Evolutionary conservation across 1,139 yeast genomes (phyloP), one percentile per base, ranked within the genome.

Genomic region (Suhomyces wounanorum): DNA sequence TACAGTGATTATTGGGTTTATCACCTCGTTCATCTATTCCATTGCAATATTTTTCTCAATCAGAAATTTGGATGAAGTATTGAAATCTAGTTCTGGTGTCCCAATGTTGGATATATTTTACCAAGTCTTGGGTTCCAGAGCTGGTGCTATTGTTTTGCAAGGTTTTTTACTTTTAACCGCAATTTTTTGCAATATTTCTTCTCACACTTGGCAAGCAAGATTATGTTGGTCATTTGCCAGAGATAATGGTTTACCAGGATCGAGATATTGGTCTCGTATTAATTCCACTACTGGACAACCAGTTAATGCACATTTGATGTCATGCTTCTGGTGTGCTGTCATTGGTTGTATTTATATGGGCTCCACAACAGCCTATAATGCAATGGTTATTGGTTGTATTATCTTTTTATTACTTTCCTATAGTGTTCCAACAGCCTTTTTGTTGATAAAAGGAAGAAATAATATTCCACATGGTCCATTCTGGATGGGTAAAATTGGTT

Each of bases 401-500:
- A 64, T 69, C 33, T 69, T 74, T 51, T 64, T 73, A 50, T 62
- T 72, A 40, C 58, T 72, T 37, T 69, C 74, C 3, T 74, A 74
- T 52, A 52, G 63, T 45, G 67, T 74, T 18, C 78, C 78, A 5
- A 66, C 66, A 1, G 47, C 60, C 4, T 69, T 69, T 52, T 60
- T 74, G 40, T 60, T 74, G 36, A 55, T 63, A 23, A 64, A 65
- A 50, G 76, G 78, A 16, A 65, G 79, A 58, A 62, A 70, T 48
- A 67, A 70, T 50, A 65, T 74, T 25, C 55, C 57, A 23, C 77
- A 67, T 47, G 76, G 76, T 0, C 75, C 77, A 8, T 77, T 84
- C 63, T 83, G 88, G 87, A 59, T 81, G 47, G 70, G 72, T 3
- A 65, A 60, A 47, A 28, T 63, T 45, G 74, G 74, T 1, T 49